Base-by-base conservation (phyloP, 441 rosid species). In the Pelargonium fulgidum region DNA sequence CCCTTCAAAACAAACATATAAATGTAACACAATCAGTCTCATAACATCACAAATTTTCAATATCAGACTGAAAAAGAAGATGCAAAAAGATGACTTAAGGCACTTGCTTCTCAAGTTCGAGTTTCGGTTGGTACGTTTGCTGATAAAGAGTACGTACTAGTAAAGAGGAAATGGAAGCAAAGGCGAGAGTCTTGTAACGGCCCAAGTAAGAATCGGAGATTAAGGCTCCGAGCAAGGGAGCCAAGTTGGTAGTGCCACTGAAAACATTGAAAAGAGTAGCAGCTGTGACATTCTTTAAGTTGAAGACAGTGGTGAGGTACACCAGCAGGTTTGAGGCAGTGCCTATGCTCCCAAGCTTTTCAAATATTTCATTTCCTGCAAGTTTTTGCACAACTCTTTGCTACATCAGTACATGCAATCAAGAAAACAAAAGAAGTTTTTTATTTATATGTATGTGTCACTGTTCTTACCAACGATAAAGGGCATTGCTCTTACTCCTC, bases 401-500 rank as follows among this genome's bases (percentile, higher is more conserved):
- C 54, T 47, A n/a, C 13, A 11, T 11, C 54, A 47, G 13, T 47
- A n/a, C 4, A n/a, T n/a, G n/a, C n/a, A 47, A 47, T 47, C 54
- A 47, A 47, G 54, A 50, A 50, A 50, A 14, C 58, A 6, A 50
- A 50, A 3, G 4, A 7, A n/a, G 17, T 50, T n/a, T 50, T n/a
- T 33, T 33, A 33, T 33, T 33, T 29, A 22, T 22, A 17, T 50
- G 3, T 16, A 12, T 50, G 7, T 50, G 16, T 5, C 16, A 6
- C 11, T 33, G 39, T 33, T 33, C 75, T 36, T 67, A 80, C 86
- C 86, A 62, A 83, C 71, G 66, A 83, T 77, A 52, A 73, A 83
- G 47, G 84, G 86, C 84, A 83, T 83, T 67, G 84, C 83, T 67
- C 73, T 74, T 11, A 78, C 64, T 62, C 86, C 86, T 68, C 75